Conservation (phyloP, 2,329 filamentous ascomycete species). For the Trichophyton schoenleinii region DNA sequence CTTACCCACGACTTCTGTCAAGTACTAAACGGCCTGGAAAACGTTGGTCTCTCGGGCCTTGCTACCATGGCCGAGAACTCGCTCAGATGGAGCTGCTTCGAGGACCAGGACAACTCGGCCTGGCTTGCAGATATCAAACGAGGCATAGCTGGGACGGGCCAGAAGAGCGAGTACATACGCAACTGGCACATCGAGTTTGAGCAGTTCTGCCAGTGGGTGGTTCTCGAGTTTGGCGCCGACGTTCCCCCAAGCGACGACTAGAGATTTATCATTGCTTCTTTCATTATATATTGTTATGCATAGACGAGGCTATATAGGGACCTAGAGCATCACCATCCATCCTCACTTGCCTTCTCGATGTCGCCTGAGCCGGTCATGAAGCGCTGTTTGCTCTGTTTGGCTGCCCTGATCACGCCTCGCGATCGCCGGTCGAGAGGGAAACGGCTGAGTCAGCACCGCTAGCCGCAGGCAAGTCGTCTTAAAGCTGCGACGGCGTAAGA, state of each 20-base stretch:
- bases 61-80: conserved; percentile 86
- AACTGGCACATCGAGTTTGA: conserved; percentile 79
- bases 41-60: conserved; percentile 73
- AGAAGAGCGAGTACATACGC: conserved; percentile 59
- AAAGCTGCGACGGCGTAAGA: not conserved
- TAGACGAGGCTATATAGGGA: not conserved
- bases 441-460: not conserved
- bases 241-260: not conserved
- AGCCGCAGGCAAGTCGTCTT: not conserved
- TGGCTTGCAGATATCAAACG: conserved; percentile 64
- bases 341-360: too few species aligned
- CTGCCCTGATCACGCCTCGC: not conserved
- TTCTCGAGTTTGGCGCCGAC: conserved; percentile 53
- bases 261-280: not conserved
- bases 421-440: not conserved
- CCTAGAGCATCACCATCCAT: too few species aligned
- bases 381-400: not conserved
- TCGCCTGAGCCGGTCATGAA: not conserved
- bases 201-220: conserved; percentile 79
- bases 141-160: conserved; percentile 57
- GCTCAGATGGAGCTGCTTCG: conserved; percentile 77
- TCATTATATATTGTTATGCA: not conserved
- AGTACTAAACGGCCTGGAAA: conserved; percentile 82
- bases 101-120: conserved; percentile 57
- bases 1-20: conserved; percentile 94